Evolutionary conservation across 2,329 filamentous ascomycete species (phyloP), one percentile per base, ranked within the genome.

Genomic region (Chlorencoelia australis): DNA sequence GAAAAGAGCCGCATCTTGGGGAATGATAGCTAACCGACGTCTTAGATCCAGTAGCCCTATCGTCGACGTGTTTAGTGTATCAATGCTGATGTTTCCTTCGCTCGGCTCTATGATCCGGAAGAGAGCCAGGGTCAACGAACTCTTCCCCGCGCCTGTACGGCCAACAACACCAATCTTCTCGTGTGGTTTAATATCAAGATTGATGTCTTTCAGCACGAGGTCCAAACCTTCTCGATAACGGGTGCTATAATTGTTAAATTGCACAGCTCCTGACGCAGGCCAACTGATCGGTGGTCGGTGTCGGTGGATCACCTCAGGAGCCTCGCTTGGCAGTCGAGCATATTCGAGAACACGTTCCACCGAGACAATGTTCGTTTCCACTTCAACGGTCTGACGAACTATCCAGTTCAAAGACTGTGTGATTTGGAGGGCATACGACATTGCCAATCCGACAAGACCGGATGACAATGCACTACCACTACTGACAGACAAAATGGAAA

Each of bases 361-460:
- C 7, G 89, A 94, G 30, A 98, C 89, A 54, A 98, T 98, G 62
- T 98, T 98, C n/a, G 89, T 96, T 68, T 98, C 93, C n/a, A 98
- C 91, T 61, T 98, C 93, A 21, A 98, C 91, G 0, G 88, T 95
- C 63, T 98, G 91, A 41, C 93, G 79, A 34, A 98, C 91, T 54
- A 98, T 95, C 91, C 91, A 98, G 67, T 96, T 98, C 53, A 98
- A 73, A 22, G 88, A 94, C 49, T 89, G 84, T 2, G 91, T 98
- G 55, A 98, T 96, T 64, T 95, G 86, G 45, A 98, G 72, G 25
- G 88, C 91, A 62, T 96, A 95, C 30, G 89, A 94, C 87, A 98
- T 94, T 46, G 84, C 78, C 53, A 98, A 68, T 66, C 93, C 93
- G 35, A 96, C 88, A 61, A 78, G 67, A 40, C 91, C 91, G 6